Evolutionary conservation across 495 filamentous ascomycete species (phyloP), one percentile per base, ranked within the genome.

Genomic region (Xylaria scruposa): DNA sequence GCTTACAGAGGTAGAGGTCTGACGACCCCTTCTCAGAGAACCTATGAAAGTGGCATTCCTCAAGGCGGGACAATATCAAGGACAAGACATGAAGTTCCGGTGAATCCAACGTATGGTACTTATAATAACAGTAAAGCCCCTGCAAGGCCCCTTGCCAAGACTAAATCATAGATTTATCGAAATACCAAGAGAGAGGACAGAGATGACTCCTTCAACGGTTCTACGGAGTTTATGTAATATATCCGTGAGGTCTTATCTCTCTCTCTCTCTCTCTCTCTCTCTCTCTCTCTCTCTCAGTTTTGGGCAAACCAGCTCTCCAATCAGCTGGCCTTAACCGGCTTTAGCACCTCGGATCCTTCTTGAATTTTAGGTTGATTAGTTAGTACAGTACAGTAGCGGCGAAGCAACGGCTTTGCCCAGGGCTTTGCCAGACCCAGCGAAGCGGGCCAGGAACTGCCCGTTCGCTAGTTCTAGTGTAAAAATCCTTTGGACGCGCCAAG

Each of bases 91-190:
- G 1, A 36, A n/a, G 54, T 29, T 19, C 31, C 12, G 4, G 58
- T 1, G 58, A 3, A 31, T 33, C 21, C 33, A 12, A 56, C 53
- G 26, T 56, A 56, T 31, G 53, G 26, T 56, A 56, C 53, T 56
- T 56, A 60, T 60, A 33, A 59, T 59, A 17, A 59, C 31, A n/a
- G 29, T 17, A 10, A 33, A 36, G 17, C 31, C 6, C 33, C 58
- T 33, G 58, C 31, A 2, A 60, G n/a, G n/a, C n/a, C 26, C 26
- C 17, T 38, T 60, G 58, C 58, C 58, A 60, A 60, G 58, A 38
- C 33, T 38, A 2, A n/a, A 60, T 3, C 19, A 10, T 59, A 31
- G 51, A 29, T 54, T 31, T 7, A 7, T 21, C 53, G 15, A 56
- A 1, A 24, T 17, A 0, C 24, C 26, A 5, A 56, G 9, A 31